These are phyloP conservation scores for Penicillium brasilianum DNA, from an alignment of 2,329 filamentous ascomycete species.

Conservation along the genomic window DNA sequence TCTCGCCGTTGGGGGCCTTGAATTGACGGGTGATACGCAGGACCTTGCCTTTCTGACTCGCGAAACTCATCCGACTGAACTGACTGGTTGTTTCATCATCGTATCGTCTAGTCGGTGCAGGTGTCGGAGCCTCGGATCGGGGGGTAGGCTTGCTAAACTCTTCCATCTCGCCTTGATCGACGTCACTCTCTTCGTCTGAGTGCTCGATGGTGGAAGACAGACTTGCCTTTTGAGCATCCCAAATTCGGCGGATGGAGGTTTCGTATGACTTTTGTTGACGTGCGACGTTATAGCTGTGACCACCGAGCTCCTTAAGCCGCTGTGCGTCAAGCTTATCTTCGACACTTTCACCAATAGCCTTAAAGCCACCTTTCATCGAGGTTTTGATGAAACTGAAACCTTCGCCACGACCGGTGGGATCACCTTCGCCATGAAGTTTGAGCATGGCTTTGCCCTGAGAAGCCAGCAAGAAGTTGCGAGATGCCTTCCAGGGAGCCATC, in stretches of 20 bases:
- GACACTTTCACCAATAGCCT: slow-evolving; percentile 84
- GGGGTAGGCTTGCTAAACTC: slow-evolving; percentile 62
- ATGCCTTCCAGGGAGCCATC: slow-evolving; percentile 94
- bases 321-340: slow-evolving; percentile 86
- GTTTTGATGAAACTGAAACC: slow-evolving; percentile 98
- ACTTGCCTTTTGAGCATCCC: slow-evolving; percentile 83
- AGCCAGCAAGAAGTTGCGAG: slow-evolving; percentile 94
- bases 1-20: slow-evolving; percentile 67
- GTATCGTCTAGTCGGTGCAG: slow-evolving; percentile 54
- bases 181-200: slow-evolving; percentile 73
- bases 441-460: slow-evolving; percentile 97
- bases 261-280: slow-evolving; percentile 92
- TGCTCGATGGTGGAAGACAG: slow-evolving; percentile 75
- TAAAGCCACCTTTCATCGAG: slow-evolving; percentile 98
- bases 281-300: slow-evolving; percentile 97
- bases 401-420: slow-evolving; percentile 89
- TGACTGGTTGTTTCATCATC: slow-evolving; percentile 81
- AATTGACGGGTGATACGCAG: slow-evolving; percentile 75
- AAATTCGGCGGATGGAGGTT: slow-evolving; percentile 87
- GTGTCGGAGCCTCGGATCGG: slow-evolving; percentile 69
- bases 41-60: slow-evolving; percentile 70
- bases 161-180: slow-evolving; percentile 57
- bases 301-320: slow-evolving; percentile 69
- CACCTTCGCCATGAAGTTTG: slow-evolving; percentile 88
- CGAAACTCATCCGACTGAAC: slow-evolving; percentile 72